Percentiles rank a stretch among this genome's conserved stretches.
phyloP scores from a whole-genome alignment of 2,329 filamentous ascomycete species.

The Cytospora piceae region DNA sequence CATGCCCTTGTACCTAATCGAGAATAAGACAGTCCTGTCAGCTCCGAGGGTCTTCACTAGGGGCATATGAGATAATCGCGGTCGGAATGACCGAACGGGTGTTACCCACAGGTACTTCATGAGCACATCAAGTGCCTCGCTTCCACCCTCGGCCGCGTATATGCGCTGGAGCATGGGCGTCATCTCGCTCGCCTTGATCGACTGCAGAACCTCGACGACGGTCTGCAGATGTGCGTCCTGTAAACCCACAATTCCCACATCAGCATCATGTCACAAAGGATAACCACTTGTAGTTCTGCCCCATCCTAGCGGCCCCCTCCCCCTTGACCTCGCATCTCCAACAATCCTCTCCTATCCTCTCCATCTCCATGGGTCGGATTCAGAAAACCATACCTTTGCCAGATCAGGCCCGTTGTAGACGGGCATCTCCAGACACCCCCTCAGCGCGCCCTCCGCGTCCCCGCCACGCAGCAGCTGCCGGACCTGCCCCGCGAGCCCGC shows the following conservation, averaged over 20 bases:
- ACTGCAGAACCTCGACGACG: conserved; percentile 91
- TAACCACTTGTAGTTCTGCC: background rate
- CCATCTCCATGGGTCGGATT: background rate
- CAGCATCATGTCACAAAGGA: conserved; percentile 11
- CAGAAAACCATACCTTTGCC: conserved; percentile 57
- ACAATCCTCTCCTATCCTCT: background rate
- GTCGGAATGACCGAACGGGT: background rate
- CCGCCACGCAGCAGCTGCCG: conserved; percentile 85
- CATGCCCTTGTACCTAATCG: conserved; percentile 87
- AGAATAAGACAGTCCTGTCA: conserved; percentile 18
- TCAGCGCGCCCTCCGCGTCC: conserved; percentile 83
- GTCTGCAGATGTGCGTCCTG: conserved; percentile 86
- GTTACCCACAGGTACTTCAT: conserved; percentile 92
- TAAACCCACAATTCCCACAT: conserved; percentile 31
- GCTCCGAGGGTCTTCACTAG: conserved; percentile 4
- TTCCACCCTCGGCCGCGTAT: conserved; percentile 76
- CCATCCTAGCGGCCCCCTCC: no score
- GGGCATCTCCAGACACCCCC: conserved; percentile 81
- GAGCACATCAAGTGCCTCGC: conserved; percentile 85
- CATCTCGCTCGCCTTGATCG: conserved; percentile 96
- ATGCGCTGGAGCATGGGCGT: conserved; percentile 82
- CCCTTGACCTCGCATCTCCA: background rate
- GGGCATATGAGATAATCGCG: background rate
- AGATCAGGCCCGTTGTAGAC: conserved; percentile 68
- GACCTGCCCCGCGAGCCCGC: conserved; percentile 77